phyloP scores from a whole-genome alignment of 1,139 yeast species.

The Saccharomyces pastorianus region DNA sequence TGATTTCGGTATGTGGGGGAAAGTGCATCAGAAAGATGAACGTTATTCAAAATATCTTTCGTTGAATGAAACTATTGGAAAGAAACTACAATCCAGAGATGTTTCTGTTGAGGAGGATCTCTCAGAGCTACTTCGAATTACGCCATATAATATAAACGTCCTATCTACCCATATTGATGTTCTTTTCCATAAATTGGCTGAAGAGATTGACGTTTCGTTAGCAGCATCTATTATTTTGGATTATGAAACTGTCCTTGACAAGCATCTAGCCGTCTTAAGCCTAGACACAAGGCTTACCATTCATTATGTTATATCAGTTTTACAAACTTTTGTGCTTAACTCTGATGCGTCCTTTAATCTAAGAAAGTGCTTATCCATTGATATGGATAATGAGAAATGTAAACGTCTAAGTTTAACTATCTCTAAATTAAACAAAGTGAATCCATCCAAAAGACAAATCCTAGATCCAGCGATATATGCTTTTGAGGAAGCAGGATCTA shows the following conservation, averaged over 20 bases:
- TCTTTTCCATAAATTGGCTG: constrained; percentile 8
- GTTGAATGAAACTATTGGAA: constrained; percentile 9
- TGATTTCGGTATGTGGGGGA: constrained; percentile 28
- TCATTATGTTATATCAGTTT: constrained; percentile 16
- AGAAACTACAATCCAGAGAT: constrained; percentile 5
- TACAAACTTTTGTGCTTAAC: constrained; percentile 24
- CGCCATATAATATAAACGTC: constrained; percentile 8
- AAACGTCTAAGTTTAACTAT: constrained; percentile 20
- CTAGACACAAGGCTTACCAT: constrained; percentile 18
- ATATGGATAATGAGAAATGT: constrained; percentile 29
- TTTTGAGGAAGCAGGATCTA: constrained; percentile 1
- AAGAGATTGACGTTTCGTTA: constrained; percentile 10
- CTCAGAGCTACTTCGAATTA: constrained; percentile 3
- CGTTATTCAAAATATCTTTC: constrained; percentile 4
- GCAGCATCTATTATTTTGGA: constrained; percentile 10
- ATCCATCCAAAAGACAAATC: constrained; percentile 20
- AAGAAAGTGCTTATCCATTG: constrained; percentile 27
- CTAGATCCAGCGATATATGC: constrained; percentile 22
- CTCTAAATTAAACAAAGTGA: constrained; percentile 22
- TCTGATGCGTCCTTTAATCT: constrained; percentile 21
- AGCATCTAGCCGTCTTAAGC: constrained; percentile 16
- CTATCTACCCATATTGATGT: constrained; percentile 13
- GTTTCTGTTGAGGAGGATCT: background rate
- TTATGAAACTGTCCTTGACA: constrained; percentile 23
- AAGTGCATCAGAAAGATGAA: constrained; percentile 10